These are phyloP conservation scores for Thamnidium elegans DNA, from an alignment of 192 early-diverging fungal genomes.

Conservation along the genomic window DNA sequence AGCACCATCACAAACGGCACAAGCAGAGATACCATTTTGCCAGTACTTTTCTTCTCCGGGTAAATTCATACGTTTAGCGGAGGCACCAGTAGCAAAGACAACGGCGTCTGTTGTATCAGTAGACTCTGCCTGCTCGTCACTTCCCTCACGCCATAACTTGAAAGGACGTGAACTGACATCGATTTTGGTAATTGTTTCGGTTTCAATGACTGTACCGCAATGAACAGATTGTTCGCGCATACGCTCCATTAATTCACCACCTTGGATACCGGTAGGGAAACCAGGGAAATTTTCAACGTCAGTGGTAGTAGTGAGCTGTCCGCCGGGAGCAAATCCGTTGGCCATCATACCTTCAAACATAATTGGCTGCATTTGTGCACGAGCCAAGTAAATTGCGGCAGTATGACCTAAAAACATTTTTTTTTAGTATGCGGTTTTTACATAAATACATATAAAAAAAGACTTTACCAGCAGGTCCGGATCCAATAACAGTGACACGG, in stretches of 20 bases:
- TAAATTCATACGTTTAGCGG: constrained; percentile 88
- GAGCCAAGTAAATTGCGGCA: constrained; percentile 92
- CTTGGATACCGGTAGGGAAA: constrained; percentile 87
- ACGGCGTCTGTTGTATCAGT: constrained; percentile 80
- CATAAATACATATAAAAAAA: neutral
- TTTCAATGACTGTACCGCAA: constrained; percentile 84
- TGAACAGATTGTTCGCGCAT: constrained; percentile 79
- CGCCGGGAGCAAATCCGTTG: constrained; percentile 66
- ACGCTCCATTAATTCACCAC: constrained; percentile 83
- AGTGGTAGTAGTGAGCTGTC: constrained; percentile 89
- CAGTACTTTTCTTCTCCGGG: constrained; percentile 91
- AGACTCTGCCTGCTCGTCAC: constrained; percentile 67
- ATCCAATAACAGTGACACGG: constrained; percentile 77
- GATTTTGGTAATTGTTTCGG: constrained; percentile 88
- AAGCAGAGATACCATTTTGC: constrained; percentile 98
- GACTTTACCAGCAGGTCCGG: constrained; percentile 79
- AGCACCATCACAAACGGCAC: constrained; percentile 98
- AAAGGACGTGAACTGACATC: constrained; percentile 79
- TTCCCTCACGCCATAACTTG: constrained; percentile 83
- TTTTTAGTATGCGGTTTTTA: neutral
- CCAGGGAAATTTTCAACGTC: constrained; percentile 97
- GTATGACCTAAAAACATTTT: constrained; percentile 65
- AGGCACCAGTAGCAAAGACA: constrained; percentile 96
- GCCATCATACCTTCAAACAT: constrained; percentile 98
- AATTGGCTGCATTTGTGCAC: constrained; percentile 89